Conservation (phyloP, 2,329 filamentous ascomycete genomes). For the Aspergillus udagawae region DNA sequence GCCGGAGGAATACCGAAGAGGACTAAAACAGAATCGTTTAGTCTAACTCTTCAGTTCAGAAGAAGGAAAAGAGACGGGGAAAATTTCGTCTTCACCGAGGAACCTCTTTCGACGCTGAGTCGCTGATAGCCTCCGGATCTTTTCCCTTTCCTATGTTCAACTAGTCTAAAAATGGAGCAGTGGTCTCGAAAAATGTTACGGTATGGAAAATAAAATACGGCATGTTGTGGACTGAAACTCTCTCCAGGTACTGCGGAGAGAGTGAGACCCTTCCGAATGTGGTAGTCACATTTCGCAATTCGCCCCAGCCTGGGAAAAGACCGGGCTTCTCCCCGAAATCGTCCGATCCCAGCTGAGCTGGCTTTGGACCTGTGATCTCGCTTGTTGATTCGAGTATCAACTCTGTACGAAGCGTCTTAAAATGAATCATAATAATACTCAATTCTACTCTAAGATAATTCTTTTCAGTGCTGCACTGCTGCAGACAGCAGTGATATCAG, state of each 20-base stretch:
- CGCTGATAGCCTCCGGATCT: background rate
- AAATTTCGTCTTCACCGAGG: conserved; percentile 17
- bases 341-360: conserved; percentile 10
- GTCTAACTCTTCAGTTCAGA: background rate
- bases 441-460: no score
- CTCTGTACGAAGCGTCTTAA: background rate
- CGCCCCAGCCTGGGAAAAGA: background rate
- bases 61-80: background rate
- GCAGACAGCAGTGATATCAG: background rate
- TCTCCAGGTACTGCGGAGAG: conserved; percentile 12
- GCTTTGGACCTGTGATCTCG: background rate
- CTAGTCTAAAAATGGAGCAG: background rate
- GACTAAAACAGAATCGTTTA: conserved; percentile 1
- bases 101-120: conserved; percentile 13
- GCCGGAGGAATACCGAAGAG: conserved; percentile 13
- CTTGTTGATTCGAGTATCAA: background rate
- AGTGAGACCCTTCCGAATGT: no score
- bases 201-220: no score
- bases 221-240: conserved; percentile 1
- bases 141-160: no score
- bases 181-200: background rate
- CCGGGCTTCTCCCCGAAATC: conserved; percentile 19
- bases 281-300: no score
- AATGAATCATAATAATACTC: no score
- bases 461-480: no score